phyloP scores from a whole-genome alignment of 2,329 filamentous ascomycete species.

The Dactylellina sp. region DNA sequence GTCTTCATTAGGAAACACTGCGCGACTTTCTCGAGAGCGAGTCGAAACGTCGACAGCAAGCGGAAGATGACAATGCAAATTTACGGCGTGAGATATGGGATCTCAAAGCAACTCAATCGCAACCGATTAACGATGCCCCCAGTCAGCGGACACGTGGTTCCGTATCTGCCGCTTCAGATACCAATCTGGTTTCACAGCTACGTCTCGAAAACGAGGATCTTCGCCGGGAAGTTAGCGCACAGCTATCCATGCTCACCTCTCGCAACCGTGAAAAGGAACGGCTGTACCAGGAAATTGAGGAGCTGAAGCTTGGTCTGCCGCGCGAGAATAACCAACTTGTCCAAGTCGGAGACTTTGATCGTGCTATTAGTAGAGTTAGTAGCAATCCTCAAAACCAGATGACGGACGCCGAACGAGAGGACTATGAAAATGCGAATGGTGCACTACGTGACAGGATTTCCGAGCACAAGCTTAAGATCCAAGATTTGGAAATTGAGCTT shows the following conservation, averaged over 20 bases:
- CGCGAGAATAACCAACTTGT: slow-evolving; percentile 76
- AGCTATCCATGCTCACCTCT: slow-evolving; percentile 97
- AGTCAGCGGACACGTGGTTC: slow-evolving; percentile 39
- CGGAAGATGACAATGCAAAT: slow-evolving; percentile 86
- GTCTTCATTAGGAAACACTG: slow-evolving; percentile 76
- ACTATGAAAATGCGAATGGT: slow-evolving; percentile 84
- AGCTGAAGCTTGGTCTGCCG: slow-evolving; percentile 86
- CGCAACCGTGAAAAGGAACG: slow-evolving; percentile 94
- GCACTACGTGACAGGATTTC: slow-evolving; percentile 87
- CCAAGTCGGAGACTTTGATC: slow-evolving; percentile 75
- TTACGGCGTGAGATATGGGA: slow-evolving; percentile 86
- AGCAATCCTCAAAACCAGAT: slow-evolving; percentile 69
- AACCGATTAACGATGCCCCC: slow-evolving; percentile 22
- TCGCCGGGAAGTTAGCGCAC: slow-evolving; percentile 89
- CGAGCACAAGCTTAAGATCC: slow-evolving; percentile 86
- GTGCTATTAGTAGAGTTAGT: slow-evolving; percentile 80
- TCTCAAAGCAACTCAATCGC: slow-evolving; percentile 65
- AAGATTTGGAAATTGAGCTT: slow-evolving; percentile 85
- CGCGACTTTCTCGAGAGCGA: slow-evolving; percentile 95
- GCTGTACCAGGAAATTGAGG: slow-evolving; percentile 96
- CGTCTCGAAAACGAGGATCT: slow-evolving; percentile 93
- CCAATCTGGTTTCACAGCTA: slow-evolving; percentile 68
- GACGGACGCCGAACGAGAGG: slow-evolving; percentile 84
- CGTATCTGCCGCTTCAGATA: slow-evolving; percentile 31
- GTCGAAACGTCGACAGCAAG: slow-evolving; percentile 85